Percentiles rank a stretch among this genome's conserved stretches.
These are phyloP conservation scores for Tylopilus balloui DNA, from an alignment of 768 basidiomycete genomes.

Conservation along the genomic window DNA sequence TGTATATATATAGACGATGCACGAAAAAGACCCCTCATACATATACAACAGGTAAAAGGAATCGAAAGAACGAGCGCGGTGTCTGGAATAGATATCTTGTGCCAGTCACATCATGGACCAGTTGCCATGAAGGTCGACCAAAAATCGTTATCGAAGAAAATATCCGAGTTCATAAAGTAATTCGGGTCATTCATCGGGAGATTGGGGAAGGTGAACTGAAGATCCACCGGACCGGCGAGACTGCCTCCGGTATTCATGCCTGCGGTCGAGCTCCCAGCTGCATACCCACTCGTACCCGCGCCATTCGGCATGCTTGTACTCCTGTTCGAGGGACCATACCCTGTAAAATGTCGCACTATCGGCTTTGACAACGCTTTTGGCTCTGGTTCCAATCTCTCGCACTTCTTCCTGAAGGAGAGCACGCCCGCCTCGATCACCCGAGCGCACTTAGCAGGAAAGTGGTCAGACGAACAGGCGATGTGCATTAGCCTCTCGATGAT, in stretches of 20 bases:
- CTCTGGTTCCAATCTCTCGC: conserved; percentile 22
- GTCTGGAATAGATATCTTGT: background rate
- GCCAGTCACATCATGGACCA: conserved; percentile 11
- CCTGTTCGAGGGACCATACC: conserved; percentile 18
- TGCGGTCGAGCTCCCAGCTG: conserved; percentile 3
- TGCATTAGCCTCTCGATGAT: conserved; percentile 33
- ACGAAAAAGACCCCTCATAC: no score
- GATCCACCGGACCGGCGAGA: conserved; percentile 9
- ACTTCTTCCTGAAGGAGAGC: conserved; percentile 28
- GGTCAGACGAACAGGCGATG: conserved; percentile 37
- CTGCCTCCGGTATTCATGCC: background rate
- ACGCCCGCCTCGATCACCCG: conserved; percentile 36
- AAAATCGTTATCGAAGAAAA: conserved; percentile 41
- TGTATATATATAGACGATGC: conserved; percentile 2
- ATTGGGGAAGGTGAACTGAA: conserved; percentile 21
- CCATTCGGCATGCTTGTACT: conserved; percentile 18
- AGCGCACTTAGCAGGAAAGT: conserved; percentile 40
- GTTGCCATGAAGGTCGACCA: conserved; percentile 39
- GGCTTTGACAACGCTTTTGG: conserved; percentile 17
- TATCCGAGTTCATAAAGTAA: conserved; percentile 34
- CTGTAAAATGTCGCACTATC: conserved; percentile 21
- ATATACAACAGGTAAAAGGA: background rate
- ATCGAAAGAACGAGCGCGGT: background rate
- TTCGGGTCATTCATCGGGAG: conserved; percentile 25
- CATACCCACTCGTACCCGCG: conserved; percentile 11